Percentiles rank a stretch among this genome's conserved stretches.
phyloP scores from a whole-genome alignment of 208 protist species.

The Angomonas desouzai region DNA sequence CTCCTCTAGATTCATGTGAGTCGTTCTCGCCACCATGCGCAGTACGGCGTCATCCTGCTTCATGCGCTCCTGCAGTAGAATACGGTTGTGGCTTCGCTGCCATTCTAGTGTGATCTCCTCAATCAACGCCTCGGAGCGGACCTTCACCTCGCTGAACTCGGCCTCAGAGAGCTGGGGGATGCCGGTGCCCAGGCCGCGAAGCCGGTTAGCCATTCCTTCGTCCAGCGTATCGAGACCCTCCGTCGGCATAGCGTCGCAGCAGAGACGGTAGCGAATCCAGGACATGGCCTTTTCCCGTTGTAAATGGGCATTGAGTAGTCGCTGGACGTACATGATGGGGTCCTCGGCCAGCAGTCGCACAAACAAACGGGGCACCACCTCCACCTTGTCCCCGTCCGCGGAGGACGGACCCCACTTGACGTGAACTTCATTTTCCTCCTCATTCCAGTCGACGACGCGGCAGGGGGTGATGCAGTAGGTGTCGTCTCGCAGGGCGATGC shows the following conservation, averaged over 20 bases:
- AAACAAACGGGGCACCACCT: conserved; percentile 75
- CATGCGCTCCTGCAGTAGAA: conserved; percentile 87
- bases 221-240: conserved; percentile 68
- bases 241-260: conserved; percentile 91
- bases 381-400: conserved; percentile 8
- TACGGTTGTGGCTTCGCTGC: conserved; percentile 88
- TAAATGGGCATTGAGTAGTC: conserved; percentile 71
- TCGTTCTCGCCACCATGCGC: conserved; percentile 74
- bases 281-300: conserved; percentile 84
- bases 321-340: conserved; percentile 84
- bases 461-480: conserved; percentile 67
- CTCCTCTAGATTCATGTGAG: conserved; percentile 85
- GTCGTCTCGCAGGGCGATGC: conserved; percentile 42
- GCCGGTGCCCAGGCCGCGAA: conserved; percentile 72
- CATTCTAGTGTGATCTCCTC: conserved; percentile 86
- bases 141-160: conserved; percentile 69
- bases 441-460: conserved; percentile 78
- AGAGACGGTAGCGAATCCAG: conserved; percentile 90
- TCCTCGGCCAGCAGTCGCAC: conserved; percentile 88
- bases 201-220: conserved; percentile 43
- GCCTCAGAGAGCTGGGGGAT: conserved; percentile 78
- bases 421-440: conserved; percentile 58
- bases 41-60: conserved; percentile 64
- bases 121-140: conserved; percentile 69
- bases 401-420: conserved; percentile 65